Conservation (phyloP, 257 asterid species). For the Scutellaria baicalensis region DNA sequence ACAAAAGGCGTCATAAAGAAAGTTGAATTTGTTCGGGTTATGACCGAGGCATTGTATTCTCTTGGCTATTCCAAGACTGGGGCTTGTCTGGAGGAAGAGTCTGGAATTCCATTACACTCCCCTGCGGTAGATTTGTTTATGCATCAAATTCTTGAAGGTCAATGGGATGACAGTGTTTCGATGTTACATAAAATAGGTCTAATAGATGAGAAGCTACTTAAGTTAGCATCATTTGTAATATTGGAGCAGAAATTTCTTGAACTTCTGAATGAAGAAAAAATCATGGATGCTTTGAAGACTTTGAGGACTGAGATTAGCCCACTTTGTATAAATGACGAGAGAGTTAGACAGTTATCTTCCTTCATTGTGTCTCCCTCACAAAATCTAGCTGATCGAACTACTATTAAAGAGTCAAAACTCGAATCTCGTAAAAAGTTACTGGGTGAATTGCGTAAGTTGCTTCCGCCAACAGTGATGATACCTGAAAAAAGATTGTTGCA, state of each 20-base stretch:
- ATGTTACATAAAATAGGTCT: conserved; percentile 44
- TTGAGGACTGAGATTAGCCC: conserved; percentile 70
- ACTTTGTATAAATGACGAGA: conserved; percentile 37
- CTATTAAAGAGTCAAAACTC: conserved; percentile 30
- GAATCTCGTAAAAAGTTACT: conserved; percentile 49
- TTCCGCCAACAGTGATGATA: conserved; percentile 67
- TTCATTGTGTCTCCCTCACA: conserved; percentile 41
- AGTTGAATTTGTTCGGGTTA: conserved; percentile 62
- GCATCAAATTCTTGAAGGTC: conserved; percentile 70
- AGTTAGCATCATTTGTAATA: conserved; percentile 58
- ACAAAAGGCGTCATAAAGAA: conserved; percentile 60
- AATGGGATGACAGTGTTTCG: conserved; percentile 75
- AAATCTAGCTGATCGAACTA: conserved; percentile 23
- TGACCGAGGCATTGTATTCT: conserved; percentile 74
- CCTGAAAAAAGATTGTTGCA: conserved; percentile 69
- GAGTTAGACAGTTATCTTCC: conserved; percentile 62
- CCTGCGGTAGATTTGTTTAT: conserved; percentile 48
- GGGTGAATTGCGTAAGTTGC: conserved; percentile 60
- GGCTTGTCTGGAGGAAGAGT: conserved; percentile 68
- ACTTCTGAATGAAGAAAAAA: conserved; percentile 45
- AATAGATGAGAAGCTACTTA: conserved; percentile 43
- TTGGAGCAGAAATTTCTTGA: conserved; percentile 80
- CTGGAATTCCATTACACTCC: conserved; percentile 62
- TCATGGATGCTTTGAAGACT: conserved; percentile 77
- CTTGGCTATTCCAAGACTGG: conserved; percentile 71